Evolutionary conservation across 345 rosid genomes (phyloP).

Genomic region (Gossypioides kirkii): DNA sequence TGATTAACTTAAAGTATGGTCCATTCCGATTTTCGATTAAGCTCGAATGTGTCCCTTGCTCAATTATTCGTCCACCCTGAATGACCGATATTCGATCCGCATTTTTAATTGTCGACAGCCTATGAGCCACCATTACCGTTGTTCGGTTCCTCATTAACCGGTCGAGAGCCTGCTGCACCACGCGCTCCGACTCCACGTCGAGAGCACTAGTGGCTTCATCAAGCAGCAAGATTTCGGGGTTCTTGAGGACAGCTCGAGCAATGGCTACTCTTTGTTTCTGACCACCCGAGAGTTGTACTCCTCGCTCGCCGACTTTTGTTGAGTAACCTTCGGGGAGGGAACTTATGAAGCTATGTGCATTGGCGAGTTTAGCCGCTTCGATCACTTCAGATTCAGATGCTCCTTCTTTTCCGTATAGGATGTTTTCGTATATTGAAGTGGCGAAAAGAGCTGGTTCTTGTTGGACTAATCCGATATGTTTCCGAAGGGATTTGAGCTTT

Average conservation of each 20-base stretch:
- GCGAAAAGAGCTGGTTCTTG: slow-evolving; percentile 96
- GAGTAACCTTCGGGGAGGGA: slow-evolving; percentile 83
- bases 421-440: slow-evolving; percentile 79
- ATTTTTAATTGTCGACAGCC: slow-evolving; percentile 78
- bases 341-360: slow-evolving; percentile 81
- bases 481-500: slow-evolving; percentile 60
- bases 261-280: slow-evolving; percentile 92
- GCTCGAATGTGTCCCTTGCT: slow-evolving; percentile 78
- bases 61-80: slow-evolving; percentile 68
- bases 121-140: slow-evolving; percentile 83
- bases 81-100: slow-evolving; percentile 81
- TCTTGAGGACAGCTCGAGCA: slow-evolving; percentile 89
- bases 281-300: slow-evolving; percentile 89
- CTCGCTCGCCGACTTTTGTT: slow-evolving; percentile 83
- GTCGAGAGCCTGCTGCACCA: slow-evolving; percentile 90
- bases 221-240: slow-evolving; percentile 75
- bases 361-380: slow-evolving; percentile 78
- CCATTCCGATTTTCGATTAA: slow-evolving; percentile 66
- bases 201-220: slow-evolving; percentile 96
- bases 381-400: slow-evolving; percentile 74
- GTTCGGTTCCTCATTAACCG: slow-evolving; percentile 73
- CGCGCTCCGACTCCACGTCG: slow-evolving; percentile 74
- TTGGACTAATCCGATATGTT: slow-evolving; percentile 82
- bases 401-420: slow-evolving; percentile 79
- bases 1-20: slow-evolving; percentile 67